phyloP scores from a whole-genome alignment of 352 stramenopile species.

The Phytophthora aleatoria region DNA sequence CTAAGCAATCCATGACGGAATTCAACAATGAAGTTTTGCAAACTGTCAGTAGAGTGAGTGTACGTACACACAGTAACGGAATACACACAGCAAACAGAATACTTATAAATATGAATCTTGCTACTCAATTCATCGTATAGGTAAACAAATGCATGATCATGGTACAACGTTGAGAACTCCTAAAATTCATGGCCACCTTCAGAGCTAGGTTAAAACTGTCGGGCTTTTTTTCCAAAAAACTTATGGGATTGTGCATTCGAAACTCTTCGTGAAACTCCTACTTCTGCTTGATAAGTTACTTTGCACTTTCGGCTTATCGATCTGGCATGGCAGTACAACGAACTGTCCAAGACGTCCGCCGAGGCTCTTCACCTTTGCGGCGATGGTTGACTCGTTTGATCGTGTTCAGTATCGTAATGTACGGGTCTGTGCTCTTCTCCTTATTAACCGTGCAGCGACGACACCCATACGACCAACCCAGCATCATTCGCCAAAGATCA shows the following conservation, averaged over 20 bases:
- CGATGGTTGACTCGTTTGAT: constrained; percentile 16
- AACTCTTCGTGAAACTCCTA: neutral
- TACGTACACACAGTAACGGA: too few species aligned
- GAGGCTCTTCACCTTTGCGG: constrained; percentile 8
- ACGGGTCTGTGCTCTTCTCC: constrained; percentile 11
- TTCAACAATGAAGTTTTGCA: neutral
- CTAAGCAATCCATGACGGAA: neutral
- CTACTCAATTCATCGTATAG: too few species aligned
- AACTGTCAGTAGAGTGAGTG: neutral
- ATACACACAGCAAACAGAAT: too few species aligned
- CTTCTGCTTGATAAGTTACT: neutral
- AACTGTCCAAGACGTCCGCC: neutral
- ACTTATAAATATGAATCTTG: too few species aligned
- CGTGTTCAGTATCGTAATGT: constrained; percentile 18
- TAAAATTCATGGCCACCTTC: neutral
- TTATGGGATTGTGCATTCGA: neutral
- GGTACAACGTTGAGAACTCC: too few species aligned
- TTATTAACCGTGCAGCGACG: constrained; percentile 2
- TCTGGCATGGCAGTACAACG: constrained; percentile 1
- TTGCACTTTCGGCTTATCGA: too few species aligned
- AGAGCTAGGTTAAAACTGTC: neutral
- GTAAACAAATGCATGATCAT: too few species aligned
- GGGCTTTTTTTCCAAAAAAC: neutral
- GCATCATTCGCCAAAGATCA: neutral
- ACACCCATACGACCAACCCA: neutral